These are phyloP conservation scores for Rostrohypoxylon terebratum DNA, from an alignment of 495 filamentous ascomycete genomes.

Conservation along the genomic window DNA sequence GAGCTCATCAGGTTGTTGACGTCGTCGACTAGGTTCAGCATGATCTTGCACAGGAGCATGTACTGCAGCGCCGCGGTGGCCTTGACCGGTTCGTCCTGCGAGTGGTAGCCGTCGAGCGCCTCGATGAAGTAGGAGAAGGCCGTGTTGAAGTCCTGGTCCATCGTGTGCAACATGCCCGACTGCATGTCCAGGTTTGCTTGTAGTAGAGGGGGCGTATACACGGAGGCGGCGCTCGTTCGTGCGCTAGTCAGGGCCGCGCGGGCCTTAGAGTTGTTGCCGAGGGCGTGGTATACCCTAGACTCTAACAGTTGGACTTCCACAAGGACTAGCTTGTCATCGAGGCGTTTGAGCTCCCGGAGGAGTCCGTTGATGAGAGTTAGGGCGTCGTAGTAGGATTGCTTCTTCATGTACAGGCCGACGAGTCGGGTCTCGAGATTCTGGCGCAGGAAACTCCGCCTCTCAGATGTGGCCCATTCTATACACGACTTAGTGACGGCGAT, in stretches of 20 bases:
- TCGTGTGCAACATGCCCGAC: slow-evolving; percentile 96
- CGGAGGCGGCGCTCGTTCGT: slow-evolving; percentile 92
- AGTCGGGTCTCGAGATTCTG: slow-evolving; percentile 98
- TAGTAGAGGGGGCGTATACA: slow-evolving; percentile 94
- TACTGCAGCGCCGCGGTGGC: slow-evolving; percentile 96
- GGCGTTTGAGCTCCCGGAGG: slow-evolving; percentile 92
- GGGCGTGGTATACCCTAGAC: slow-evolving; percentile 94
- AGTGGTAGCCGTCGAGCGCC: slow-evolving; percentile 94
- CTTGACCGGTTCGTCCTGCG: slow-evolving; percentile 85
- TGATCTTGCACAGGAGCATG: slow-evolving; percentile 99
- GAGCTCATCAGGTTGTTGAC: slow-evolving; percentile 91
- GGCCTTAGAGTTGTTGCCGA: slow-evolving; percentile 96
- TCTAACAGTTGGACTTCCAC: slow-evolving; percentile 99
- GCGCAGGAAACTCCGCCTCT: slow-evolving; percentile 92
- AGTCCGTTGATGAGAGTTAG: slow-evolving; percentile 95
- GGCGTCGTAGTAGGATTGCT: slow-evolving; percentile 95
- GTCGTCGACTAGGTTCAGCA: slow-evolving; percentile 96
- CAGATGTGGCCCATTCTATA: slow-evolving; percentile 98
- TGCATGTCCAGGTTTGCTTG: slow-evolving; percentile 99
- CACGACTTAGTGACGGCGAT: slow-evolving; percentile 94
- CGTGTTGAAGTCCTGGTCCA: slow-evolving; percentile 98
- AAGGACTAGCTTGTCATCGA: slow-evolving; percentile 97
- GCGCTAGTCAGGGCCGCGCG: slow-evolving; percentile 94
- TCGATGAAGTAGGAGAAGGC: slow-evolving; percentile 99
- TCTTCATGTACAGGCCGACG: slow-evolving; percentile 92